Percentiles rank a stretch among this genome's conserved stretches.
Conservation (phyloP, 2,329 filamentous ascomycete genomes). For the Periconia digitata region DNA sequence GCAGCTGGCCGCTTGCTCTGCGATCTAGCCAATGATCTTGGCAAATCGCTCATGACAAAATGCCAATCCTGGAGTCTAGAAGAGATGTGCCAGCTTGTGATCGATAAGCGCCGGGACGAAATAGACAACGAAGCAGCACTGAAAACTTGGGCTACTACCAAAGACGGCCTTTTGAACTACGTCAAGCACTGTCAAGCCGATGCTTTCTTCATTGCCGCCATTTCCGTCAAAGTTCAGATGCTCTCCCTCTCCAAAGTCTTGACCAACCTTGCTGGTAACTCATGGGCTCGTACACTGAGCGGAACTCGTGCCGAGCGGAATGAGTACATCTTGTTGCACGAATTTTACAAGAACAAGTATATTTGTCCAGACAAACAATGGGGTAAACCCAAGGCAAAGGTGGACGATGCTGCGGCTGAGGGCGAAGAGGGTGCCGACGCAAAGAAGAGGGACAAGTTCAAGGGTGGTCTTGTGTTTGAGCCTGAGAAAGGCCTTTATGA, state of each 20-base stretch:
- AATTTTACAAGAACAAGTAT: constrained; percentile 95
- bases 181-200: constrained; percentile 92
- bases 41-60: constrained; percentile 95
- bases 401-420: constrained; percentile 72
- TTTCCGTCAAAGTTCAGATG: constrained; percentile 87
- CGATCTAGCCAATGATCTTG: constrained; percentile 93
- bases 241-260: constrained; percentile 91
- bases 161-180: constrained; percentile 88
- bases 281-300: constrained; percentile 93
- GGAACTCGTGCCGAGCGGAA: constrained; percentile 97
- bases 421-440: constrained; percentile 67
- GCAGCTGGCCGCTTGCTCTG: constrained; percentile 88
- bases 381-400: constrained; percentile 72
- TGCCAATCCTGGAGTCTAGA: constrained; percentile 98
- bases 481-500: constrained; percentile 97
- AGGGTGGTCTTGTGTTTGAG: constrained; percentile 97
- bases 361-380: constrained; percentile 95
- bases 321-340: constrained; percentile 97
- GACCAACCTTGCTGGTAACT: constrained; percentile 96
- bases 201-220: constrained; percentile 91
- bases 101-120: constrained; percentile 75
- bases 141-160: constrained; percentile 81
- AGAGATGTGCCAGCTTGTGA: constrained; percentile 93
- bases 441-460: constrained; percentile 99
- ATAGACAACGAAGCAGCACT: constrained; percentile 86